Percentiles rank a stretch among this genome's conserved stretches.
Conservation (phyloP, 495 filamentous ascomycete genomes). For the Penicillium coprophilum region DNA sequence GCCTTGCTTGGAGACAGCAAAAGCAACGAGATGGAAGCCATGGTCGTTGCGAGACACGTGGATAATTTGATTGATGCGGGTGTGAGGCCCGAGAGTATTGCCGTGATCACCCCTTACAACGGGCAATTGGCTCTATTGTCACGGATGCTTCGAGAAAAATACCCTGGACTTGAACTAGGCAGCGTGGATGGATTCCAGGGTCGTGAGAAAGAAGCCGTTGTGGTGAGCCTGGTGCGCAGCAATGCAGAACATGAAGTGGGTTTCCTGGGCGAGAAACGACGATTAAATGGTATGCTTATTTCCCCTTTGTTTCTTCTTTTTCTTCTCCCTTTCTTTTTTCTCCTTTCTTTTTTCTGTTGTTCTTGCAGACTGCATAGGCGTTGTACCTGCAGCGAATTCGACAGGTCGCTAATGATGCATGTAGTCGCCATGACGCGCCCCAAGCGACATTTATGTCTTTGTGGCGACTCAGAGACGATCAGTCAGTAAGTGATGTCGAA, state of each 20-base stretch:
- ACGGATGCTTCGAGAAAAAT: constrained; percentile 70
- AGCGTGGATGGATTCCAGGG: constrained; percentile 98
- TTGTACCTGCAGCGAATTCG: constrained; percentile 8
- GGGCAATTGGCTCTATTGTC: constrained; percentile 83
- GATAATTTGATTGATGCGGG: constrained; percentile 72
- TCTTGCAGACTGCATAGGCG: not conserved
- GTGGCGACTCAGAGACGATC: constrained; percentile 92
- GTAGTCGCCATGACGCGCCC: constrained; percentile 93
- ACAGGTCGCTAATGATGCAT: constrained; percentile 2
- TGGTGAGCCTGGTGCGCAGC: constrained; percentile 87
- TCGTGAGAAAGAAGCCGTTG: constrained; percentile 92
- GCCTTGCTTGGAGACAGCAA: constrained; percentile 78
- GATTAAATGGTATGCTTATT: constrained; percentile 70
- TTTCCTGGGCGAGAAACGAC: constrained; percentile 88
- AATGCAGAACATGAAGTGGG: constrained; percentile 85
- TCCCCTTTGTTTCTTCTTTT: not conserved
- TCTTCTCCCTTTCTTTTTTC: not conserved
- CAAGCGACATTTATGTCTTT: constrained; percentile 82
- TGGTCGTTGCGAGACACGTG: constrained; percentile 76
- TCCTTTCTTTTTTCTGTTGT: not conserved
- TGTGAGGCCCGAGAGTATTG: constrained; percentile 76
- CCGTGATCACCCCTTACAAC: constrained; percentile 94
- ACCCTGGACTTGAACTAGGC: constrained; percentile 83
- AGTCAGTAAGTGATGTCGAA: constrained; percentile 61
- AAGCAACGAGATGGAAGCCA: constrained; percentile 89